A percentile compares a stretch with the other conserved stretches of the same genome.
phyloP scores from a whole-genome alignment of 208 protist species.

The Leishmania tropica region DNA sequence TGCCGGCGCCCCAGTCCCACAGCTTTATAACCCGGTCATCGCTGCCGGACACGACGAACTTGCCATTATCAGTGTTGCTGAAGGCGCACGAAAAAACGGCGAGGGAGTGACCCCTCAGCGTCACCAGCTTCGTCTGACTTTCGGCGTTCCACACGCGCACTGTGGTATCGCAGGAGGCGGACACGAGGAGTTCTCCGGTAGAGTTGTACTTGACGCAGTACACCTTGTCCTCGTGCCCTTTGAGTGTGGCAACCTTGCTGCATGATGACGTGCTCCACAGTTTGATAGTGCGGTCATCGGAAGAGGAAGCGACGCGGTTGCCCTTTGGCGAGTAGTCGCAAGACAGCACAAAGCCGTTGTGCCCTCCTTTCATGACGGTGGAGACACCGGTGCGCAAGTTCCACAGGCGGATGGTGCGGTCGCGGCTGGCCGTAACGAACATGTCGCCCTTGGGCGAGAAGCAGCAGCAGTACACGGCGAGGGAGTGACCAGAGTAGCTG shows the following conservation, averaged over 20 bases:
- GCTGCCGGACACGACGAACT: conserved; percentile 78
- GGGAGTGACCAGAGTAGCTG: conserved; percentile 66
- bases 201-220: conserved; percentile 88
- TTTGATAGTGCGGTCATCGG: conserved; percentile 79
- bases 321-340: conserved; percentile 89
- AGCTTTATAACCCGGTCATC: conserved; percentile 87
- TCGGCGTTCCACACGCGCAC: conserved; percentile 86
- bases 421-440: conserved; percentile 81
- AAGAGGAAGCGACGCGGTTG: conserved; percentile 76
- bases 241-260: conserved; percentile 82
- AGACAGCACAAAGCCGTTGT: conserved; percentile 89
- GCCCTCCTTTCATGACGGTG: conserved; percentile 83
- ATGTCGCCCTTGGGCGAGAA: conserved; percentile 76
- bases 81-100: conserved; percentile 89
- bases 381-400: conserved; percentile 58
- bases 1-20: conserved; percentile 76
- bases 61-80: conserved; percentile 69
- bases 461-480: conserved; percentile 84
- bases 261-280: conserved; percentile 78
- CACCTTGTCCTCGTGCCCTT: conserved; percentile 95
- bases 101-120: conserved; percentile 69
- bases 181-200: conserved; percentile 91
- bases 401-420: conserved; percentile 83
- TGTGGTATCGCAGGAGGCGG: conserved; percentile 77
- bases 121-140: conserved; percentile 54